Evolutionary conservation across 306 rosid genomes (phyloP), one percentile per base, ranked within the genome.

Genomic region (Adenanthera pavonina): DNA sequence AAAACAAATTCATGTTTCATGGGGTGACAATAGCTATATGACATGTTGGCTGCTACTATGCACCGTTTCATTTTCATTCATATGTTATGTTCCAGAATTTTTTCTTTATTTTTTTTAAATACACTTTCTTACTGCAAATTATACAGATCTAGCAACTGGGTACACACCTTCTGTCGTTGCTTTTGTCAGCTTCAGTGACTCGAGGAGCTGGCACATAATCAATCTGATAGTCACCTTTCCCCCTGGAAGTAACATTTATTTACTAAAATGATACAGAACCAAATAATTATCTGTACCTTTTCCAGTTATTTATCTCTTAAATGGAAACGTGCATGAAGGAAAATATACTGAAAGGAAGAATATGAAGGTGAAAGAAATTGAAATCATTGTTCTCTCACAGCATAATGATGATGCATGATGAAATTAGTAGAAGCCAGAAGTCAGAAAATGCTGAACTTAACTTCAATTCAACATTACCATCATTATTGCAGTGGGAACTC

Each of bases 161-260:
- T 74, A 51, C 91, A 52, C 91, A 95, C 98, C 84, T 92, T 89
- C 46, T 84, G 79, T 95, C 98, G 74, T 92, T 93, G 49, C 69
- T 88, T 87, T 91, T 89, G 93, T 95, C 99, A 56, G 99, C 98
- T 86, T 92, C 99, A 12, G 98, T 93, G 84, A 92, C 73, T 77
- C 99, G 86, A 54, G 92, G 93, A 84, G 98, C 99, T 47, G 99
- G 98, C 83, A 79, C 90, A 84, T 89, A 95, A 71, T 95, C 99
- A 71, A 91, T 90, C 72, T 93, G 93, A 87, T 92, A 95, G 68
- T 95, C 99, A 57, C 99, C 97, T 80, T 89, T 94, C 48, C 89
- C 88, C 89, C 88, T 86, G 78, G 65, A 84, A 76, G 80, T 69
- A 82, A 71, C 68, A 82, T 41, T 41, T 75, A 38, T 72, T 56